phyloP scores from a whole-genome alignment of 305 asterid species.

The Fraxinus platypoda region DNA sequence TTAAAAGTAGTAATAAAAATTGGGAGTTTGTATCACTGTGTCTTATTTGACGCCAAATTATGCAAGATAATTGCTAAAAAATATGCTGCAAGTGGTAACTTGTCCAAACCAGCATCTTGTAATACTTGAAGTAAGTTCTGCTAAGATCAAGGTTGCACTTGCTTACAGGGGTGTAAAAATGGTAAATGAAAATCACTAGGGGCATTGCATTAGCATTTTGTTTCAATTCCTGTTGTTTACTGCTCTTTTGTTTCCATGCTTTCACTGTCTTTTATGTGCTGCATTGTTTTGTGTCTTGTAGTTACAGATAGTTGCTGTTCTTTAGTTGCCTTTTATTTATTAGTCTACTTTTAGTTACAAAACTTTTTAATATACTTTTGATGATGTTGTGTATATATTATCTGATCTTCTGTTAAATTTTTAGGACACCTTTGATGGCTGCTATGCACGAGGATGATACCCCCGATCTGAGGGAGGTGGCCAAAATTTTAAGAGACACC shows the following conservation, averaged over 20 bases:
- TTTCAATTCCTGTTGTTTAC: background rate
- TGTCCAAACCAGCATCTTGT: background rate
- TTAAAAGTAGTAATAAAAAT: background rate
- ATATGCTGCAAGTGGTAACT: background rate
- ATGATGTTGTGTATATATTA: background rate
- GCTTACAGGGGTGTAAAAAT: background rate
- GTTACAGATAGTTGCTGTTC: background rate
- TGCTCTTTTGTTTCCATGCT: background rate
- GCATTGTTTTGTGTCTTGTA: background rate
- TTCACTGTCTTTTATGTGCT: background rate
- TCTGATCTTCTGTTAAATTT: slow-evolving; percentile 17
- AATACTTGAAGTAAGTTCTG: background rate
- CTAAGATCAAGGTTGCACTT: background rate
- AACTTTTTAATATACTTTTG: background rate
- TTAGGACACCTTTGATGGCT: slow-evolving; percentile 74
- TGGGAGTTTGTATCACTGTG: background rate
- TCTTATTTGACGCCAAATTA: background rate
- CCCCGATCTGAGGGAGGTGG: slow-evolving; percentile 68
- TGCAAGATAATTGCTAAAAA: background rate
- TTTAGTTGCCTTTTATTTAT: background rate
- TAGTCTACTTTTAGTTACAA: background rate
- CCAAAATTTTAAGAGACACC: slow-evolving; percentile 51
- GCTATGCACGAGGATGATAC: slow-evolving; percentile 88
- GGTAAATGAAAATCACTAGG: background rate
- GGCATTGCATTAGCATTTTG: background rate